A percentile compares a stretch with the other conserved stretches of the same genome.
Conservation (phyloP, 805 yeast species). For the Suhomyces prunicola region DNA sequence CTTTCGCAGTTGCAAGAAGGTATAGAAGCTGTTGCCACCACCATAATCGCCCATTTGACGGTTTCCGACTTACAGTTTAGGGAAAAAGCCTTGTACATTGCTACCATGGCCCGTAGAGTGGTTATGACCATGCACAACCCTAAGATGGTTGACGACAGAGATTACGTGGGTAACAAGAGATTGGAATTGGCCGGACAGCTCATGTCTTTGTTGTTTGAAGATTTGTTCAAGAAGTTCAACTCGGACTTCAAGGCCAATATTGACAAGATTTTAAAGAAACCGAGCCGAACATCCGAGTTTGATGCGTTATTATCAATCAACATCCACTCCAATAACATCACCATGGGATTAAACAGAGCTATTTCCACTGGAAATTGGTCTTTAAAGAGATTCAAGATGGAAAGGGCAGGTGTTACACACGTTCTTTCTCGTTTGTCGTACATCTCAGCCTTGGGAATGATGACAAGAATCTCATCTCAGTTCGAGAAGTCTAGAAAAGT, state of each 20-base stretch:
- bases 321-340: constrained; percentile 88
- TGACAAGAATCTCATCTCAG: constrained; percentile 99
- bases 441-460: constrained; percentile 96
- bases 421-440: constrained; percentile 88
- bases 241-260: constrained; percentile 90
- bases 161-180: constrained; percentile 97
- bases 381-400: constrained; percentile 97
- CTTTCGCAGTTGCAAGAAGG: constrained; percentile 87
- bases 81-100: constrained; percentile 91
- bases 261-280: constrained; percentile 90
- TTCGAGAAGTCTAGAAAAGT: constrained; percentile 97
- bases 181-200: constrained; percentile 96
- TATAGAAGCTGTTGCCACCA: constrained; percentile 92
- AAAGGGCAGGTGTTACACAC: constrained; percentile 98
- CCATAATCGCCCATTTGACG: constrained; percentile 91
- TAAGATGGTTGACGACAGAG: constrained; percentile 95
- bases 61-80: constrained; percentile 83
- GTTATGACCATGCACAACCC: constrained; percentile 94
- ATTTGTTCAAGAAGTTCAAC: constrained; percentile 94
- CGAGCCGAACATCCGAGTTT: constrained; percentile 91
- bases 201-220: constrained; percentile 92
- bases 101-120: constrained; percentile 95
- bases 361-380: constrained; percentile 99
- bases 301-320: constrained; percentile 89
- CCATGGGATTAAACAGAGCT: constrained; percentile 92